Evolutionary conservation across 2,329 filamentous ascomycete species (phyloP).

Genomic region (Didymella sp.): DNA sequence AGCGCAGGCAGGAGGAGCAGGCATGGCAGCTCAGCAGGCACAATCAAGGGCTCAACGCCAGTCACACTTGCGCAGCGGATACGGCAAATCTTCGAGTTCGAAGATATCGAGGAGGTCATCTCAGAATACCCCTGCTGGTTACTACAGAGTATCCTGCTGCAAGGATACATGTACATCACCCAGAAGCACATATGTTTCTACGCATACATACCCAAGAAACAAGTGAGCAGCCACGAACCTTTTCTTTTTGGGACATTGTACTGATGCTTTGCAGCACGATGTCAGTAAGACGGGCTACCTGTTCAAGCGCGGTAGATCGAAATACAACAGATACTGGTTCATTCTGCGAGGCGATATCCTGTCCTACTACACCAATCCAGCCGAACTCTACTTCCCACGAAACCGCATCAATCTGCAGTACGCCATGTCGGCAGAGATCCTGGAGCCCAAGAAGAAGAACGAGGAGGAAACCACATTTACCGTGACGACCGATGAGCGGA

Average conservation of each 20-base stretch:
- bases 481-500: conserved; percentile 81
- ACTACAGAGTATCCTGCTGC: conserved; percentile 86
- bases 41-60: conserved; percentile 44
- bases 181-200: conserved; percentile 95
- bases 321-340: conserved; percentile 94
- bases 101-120: conserved; percentile 81
- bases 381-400: conserved; percentile 87
- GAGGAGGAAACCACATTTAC: conserved; percentile 80
- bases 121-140: conserved; percentile 95
- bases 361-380: conserved; percentile 83
- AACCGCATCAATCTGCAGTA: conserved; percentile 93
- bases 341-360: conserved; percentile 89
- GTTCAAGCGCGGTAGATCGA: conserved; percentile 85
- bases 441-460: conserved; percentile 69
- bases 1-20: conserved; percentile 35
- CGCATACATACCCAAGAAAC: conserved; percentile 93
- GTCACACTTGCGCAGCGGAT: conserved; percentile 72
- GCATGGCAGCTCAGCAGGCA: conserved; percentile 31
- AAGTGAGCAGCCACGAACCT: conserved; percentile 61
- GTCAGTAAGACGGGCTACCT: conserved; percentile 88
- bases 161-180: conserved; percentile 97
- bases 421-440: conserved; percentile 82
- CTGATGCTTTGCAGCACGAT: conserved; percentile 41
- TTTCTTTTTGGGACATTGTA: not conserved
- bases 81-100: conserved; percentile 73